A percentile compares a stretch with the other conserved stretches of the same genome.
Evolutionary conservation across 352 stramenopile genomes (phyloP).

Genomic region (Elongisporangium prolatum): DNA sequence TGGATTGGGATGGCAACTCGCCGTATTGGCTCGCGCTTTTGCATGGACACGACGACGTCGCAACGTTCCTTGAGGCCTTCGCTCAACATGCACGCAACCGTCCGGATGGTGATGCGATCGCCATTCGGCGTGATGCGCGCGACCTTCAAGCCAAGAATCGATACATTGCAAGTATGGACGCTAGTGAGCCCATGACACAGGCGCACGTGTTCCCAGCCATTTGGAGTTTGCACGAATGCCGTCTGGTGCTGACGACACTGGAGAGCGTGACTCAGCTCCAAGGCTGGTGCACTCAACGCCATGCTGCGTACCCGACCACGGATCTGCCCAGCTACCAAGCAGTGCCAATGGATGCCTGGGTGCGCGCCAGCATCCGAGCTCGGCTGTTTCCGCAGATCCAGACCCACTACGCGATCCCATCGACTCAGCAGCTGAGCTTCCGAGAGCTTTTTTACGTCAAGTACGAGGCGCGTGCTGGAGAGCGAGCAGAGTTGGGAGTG

Average conservation of each 20-base stretch:
- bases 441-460: conserved; percentile 88
- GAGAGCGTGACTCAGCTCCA: conserved; percentile 25
- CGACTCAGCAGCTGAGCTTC: conserved; percentile 53
- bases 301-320: conserved; percentile 79
- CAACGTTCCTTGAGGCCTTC: conserved; percentile 17
- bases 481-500: conserved; percentile 75
- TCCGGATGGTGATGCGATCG: conserved; percentile 8
- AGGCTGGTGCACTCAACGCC: conserved; percentile 76
- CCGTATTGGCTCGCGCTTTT: conserved; percentile 42
- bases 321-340: conserved; percentile 80
- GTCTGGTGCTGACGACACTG: conserved; percentile 32
- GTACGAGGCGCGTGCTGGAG: conserved; percentile 60
- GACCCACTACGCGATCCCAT: conserved; percentile 32
- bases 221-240: conserved; percentile 49
- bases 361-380: conserved; percentile 34
- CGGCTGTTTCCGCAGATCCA: conserved; percentile 62
- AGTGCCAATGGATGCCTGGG: conserved; percentile 56
- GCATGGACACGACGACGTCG: conserved; percentile 30
- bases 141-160: conserved; percentile 38
- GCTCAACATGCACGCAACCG: not conserved
- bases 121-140: conserved; percentile 21
- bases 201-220: conserved; percentile 38
- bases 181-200: conserved; percentile 33
- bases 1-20: conserved; percentile 69
- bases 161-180: conserved; percentile 49